Evolutionary conservation across 441 rosid genomes (phyloP).

Genomic region (Geranium incanum): DNA sequence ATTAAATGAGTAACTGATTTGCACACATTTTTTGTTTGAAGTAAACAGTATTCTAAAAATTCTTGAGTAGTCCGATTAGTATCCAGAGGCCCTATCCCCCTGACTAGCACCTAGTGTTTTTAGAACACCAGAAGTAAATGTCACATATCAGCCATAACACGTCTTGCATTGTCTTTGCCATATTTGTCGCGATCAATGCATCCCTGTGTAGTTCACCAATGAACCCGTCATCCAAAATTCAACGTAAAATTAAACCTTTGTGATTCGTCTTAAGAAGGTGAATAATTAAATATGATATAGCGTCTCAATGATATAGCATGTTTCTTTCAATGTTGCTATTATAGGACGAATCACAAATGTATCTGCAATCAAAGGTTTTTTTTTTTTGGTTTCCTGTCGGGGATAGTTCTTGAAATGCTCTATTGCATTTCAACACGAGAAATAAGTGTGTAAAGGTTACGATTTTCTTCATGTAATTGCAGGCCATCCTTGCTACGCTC

Average conservation of each 20-base stretch:
- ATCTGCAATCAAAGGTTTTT: too few species aligned
- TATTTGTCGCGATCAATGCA: background rate
- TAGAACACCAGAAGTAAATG: background rate
- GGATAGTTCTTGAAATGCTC: background rate
- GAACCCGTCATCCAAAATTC: background rate
- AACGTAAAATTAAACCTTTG: background rate
- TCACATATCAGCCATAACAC: background rate
- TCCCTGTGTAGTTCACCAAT: background rate
- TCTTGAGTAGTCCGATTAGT: too few species aligned
- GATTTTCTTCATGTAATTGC: conserved; percentile 19
- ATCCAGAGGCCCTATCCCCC: too few species aligned
- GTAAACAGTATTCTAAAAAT: too few species aligned
- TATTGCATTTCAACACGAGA: background rate
- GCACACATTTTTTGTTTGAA: too few species aligned
- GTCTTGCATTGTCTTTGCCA: background rate
- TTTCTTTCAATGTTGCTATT: too few species aligned
- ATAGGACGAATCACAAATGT: too few species aligned
- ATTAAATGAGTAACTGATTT: too few species aligned
- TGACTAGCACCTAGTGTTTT: too few species aligned
- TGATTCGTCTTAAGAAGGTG: background rate
- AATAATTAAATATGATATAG: background rate
- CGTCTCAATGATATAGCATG: background rate
- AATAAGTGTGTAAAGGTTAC: too few species aligned
- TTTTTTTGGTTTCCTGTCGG: too few species aligned
- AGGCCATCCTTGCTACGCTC: conserved; percentile 72